Evolutionary conservation across 208 protist species (phyloP), one percentile per base, ranked within the genome.

Genomic region (Angomonas deanei): DNA sequence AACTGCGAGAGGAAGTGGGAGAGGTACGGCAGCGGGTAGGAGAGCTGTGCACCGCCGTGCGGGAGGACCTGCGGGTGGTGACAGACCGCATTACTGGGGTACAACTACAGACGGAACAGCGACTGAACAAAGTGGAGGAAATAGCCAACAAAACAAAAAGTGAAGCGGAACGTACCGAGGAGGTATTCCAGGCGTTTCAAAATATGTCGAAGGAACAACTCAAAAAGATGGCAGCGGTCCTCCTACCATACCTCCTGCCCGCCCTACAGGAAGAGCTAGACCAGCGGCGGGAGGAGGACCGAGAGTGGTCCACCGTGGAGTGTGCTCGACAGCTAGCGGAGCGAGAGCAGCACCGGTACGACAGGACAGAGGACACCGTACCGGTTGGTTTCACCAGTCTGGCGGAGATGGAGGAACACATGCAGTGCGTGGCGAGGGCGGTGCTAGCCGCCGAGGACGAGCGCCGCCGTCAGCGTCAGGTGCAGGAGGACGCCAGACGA

Each of bases 1-100:
- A 27, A 4, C 30, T 42, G 24, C 8, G 66, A 32, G 46, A 10
- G 31, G 59, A 77, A 24, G 3, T 82, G 57, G 58, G 73, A 33
- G 61, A 53, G 36, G 73, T 93, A 61, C 74, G 82, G 1, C 42
- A 70, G 27, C 79, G 84, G 46, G 74, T 93, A 24, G 69, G 80
- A 5, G 76, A 89, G 1, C 71, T 94, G 11, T 91, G 87, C 56
- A 49, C 57, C 1, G 84, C 80, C 15, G 84, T 94, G 32, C 70
- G 72, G 31, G 74, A 83, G 33, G 84, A 94, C 54, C 61, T 94
- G 19, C 74, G 76, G 19, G 65, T 39, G 47, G 28, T 87, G 36
- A 36, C 82, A n/a, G 49, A 36, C 24, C 74, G 72, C n/a, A 48
- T 81, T 34, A 17, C 27, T n/a, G 32, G 48, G 58, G 52, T 28